Evolutionary conservation across 441 rosid genomes (phyloP).

Genomic region (Erodium moschatum): DNA sequence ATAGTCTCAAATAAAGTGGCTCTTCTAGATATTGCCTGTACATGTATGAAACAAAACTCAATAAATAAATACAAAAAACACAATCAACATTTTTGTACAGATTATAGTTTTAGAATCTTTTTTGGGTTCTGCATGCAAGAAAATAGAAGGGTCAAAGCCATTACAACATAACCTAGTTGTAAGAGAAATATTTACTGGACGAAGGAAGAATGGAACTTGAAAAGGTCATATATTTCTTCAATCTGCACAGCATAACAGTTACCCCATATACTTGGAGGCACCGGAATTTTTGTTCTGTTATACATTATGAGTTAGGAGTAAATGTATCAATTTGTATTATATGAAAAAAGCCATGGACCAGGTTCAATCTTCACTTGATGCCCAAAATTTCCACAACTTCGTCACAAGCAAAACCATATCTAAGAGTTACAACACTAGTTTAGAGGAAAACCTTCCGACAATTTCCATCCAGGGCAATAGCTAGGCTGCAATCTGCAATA

Average conservation of each 20-base stretch:
- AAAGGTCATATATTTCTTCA: too few species aligned
- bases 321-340: too few species aligned
- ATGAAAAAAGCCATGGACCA: background rate
- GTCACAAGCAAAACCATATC: background rate
- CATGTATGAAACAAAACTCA: background rate
- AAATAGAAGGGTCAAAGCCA: background rate
- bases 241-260: too few species aligned
- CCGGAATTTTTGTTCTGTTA: too few species aligned
- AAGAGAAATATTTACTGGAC: too few species aligned
- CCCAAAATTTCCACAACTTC: background rate
- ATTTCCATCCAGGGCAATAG: slow-evolving; percentile 79
- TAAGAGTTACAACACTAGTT: background rate
- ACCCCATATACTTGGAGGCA: too few species aligned
- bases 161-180: background rate
- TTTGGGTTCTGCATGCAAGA: background rate
- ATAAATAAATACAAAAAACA: background rate
- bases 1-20: slow-evolving; percentile 77
- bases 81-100: background rate
- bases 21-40: slow-evolving; percentile 86
- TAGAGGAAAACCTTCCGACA: slow-evolving; percentile 59
- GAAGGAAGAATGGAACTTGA: too few species aligned
- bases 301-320: too few species aligned
- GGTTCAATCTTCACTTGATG: background rate
- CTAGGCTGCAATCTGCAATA: slow-evolving; percentile 91
- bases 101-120: background rate